Conservation (phyloP, 2,329 filamentous ascomycete species). For the Ramularia collo-cygni region DNA sequence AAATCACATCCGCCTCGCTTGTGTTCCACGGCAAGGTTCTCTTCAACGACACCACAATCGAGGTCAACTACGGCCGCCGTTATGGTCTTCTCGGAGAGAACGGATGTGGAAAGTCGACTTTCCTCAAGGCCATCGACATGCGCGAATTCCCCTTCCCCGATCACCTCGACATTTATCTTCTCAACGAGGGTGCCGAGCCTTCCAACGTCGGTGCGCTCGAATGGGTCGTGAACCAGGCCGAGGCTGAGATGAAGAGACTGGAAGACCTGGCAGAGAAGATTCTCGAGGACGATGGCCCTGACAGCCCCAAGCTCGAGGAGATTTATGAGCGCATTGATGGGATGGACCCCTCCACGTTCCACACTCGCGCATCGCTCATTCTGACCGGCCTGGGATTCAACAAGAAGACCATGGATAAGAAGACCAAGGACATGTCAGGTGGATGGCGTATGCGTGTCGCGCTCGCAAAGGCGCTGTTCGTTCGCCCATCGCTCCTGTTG, state of each 20-base stretch:
- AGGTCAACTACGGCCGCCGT: conserved; percentile 84
- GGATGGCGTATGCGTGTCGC: conserved; percentile 99
- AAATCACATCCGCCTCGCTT: conserved; percentile 86
- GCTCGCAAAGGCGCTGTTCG: conserved; percentile 93
- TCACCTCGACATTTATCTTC: conserved; percentile 94
- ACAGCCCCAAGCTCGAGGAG: conserved; percentile 83
- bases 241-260: conserved; percentile 83
- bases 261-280: conserved; percentile 85
- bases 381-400: conserved; percentile 98
- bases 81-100: conserved; percentile 97
- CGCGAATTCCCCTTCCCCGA: conserved; percentile 95
- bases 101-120: conserved; percentile 97
- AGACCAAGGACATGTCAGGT: conserved; percentile 99
- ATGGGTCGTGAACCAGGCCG: conserved; percentile 93
- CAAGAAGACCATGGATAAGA: conserved; percentile 96
- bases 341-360: conserved; percentile 97
- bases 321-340: conserved; percentile 98
- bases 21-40: conserved; percentile 98
- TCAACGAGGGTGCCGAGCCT: conserved; percentile 93
- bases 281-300: conserved; percentile 85
- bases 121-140: conserved; percentile 87
- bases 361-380: conserved; percentile 91
- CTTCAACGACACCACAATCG: conserved; percentile 86
- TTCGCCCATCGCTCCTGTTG: conserved; percentile 90
- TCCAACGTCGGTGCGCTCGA: conserved; percentile 86